Evolutionary conservation across 768 basidiomycete species (phyloP).

Genomic region (Dentipellis sp.): DNA sequence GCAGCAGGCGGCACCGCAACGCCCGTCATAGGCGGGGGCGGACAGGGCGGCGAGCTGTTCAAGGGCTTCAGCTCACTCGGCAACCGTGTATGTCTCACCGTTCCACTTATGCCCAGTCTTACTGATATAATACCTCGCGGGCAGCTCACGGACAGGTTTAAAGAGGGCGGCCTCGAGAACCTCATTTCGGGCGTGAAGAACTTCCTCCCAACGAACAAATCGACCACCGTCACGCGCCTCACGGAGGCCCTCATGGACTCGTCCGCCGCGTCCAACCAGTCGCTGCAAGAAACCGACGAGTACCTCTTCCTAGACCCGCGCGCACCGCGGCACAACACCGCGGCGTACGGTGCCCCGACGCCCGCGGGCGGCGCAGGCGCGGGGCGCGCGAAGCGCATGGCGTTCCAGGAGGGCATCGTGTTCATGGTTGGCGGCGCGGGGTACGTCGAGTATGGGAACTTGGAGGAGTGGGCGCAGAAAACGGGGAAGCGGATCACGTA

Average conservation of each 20-base stretch:
- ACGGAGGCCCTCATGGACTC: conserved; percentile 98
- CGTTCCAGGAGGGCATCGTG: conserved; percentile 81
- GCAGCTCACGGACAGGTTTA: conserved; percentile 85
- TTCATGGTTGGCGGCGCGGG: conserved; percentile 96
- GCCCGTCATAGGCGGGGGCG: conserved; percentile 49
- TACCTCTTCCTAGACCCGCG: conserved; percentile 88
- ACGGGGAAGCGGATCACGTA: conserved; percentile 84
- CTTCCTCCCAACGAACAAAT: conserved; percentile 91
- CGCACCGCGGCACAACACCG: conserved; percentile 26
- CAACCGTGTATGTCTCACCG: conserved; percentile 52
- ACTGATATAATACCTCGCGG: not conserved
- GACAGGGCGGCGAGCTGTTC: conserved; percentile 81
- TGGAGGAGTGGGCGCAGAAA: conserved; percentile 86
- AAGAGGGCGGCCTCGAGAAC: conserved; percentile 95
- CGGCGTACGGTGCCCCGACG: not conserved
- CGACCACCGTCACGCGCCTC: conserved; percentile 85
- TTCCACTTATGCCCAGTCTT: not conserved
- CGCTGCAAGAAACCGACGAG: conserved; percentile 93
- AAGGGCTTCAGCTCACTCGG: conserved; percentile 90
- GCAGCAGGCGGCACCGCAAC: conserved; percentile 53
- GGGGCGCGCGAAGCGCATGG: conserved; percentile 48
- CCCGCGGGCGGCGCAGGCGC: conserved; percentile 9
- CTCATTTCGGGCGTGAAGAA: conserved; percentile 97
- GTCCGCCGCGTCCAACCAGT: conserved; percentile 70
- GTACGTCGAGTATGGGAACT: conserved; percentile 94